These are phyloP conservation scores for Straminergon stramineum DNA, from an alignment of 225 moss, liverwort and hornwort species.

Conservation along the genomic window DNA sequence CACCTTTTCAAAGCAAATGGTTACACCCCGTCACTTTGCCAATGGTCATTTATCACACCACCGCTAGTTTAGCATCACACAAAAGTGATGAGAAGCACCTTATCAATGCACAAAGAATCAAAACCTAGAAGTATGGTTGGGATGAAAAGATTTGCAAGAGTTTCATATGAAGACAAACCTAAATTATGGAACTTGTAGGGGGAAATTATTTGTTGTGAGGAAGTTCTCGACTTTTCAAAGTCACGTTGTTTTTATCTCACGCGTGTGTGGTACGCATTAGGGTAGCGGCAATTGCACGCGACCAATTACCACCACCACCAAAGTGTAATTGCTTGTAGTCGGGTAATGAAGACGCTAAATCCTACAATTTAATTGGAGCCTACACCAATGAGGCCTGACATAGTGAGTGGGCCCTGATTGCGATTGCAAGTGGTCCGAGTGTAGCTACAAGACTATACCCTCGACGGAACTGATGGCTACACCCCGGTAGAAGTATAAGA, in stretches of 20 bases:
- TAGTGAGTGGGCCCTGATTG: too few relatives aligned
- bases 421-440: too few relatives aligned
- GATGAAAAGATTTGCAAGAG: not conserved
- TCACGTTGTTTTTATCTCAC: not conserved
- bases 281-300: accelerated
- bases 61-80: accelerated
- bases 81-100: not conserved
- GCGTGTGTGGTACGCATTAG: accelerated
- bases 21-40: not conserved
- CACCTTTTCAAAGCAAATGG: not conserved
- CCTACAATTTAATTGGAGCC: too few relatives aligned
- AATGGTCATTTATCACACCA: not conserved
- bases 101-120: not conserved
- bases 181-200: accelerated
- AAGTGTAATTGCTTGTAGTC: not conserved
- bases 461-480: too few relatives aligned
- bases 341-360: not conserved
- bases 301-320: too few relatives aligned
- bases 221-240: not conserved
- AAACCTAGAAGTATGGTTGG: too few relatives aligned
- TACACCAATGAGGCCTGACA: too few relatives aligned
- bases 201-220: accelerated
- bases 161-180: not conserved
- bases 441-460: too few relatives aligned
- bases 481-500: too few relatives aligned